A percentile compares a stretch with the other conserved stretches of the same genome.
Evolutionary conservation across 2,329 filamentous ascomycete species (phyloP).

Genomic region (Thielaviopsis cerberus): DNA sequence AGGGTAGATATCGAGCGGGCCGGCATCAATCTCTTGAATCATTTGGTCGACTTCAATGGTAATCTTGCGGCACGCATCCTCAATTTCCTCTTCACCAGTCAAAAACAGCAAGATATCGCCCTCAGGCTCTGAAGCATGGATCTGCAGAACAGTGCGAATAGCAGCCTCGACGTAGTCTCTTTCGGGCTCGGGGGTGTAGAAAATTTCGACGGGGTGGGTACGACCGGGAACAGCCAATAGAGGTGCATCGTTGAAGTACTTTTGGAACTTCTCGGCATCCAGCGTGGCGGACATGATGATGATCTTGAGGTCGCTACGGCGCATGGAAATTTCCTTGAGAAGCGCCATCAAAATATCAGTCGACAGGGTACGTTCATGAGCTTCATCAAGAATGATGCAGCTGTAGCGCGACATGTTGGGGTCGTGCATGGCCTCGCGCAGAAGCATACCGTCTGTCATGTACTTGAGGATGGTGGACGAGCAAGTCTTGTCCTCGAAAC

Average conservation of each 20-base stretch:
- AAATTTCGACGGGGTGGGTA: constrained; percentile 93
- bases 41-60: constrained; percentile 79
- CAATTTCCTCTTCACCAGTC: constrained; percentile 96
- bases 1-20: constrained; percentile 76
- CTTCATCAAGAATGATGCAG: constrained; percentile 95
- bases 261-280: constrained; percentile 94
- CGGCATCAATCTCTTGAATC: constrained; percentile 74
- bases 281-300: constrained; percentile 98
- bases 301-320: constrained; percentile 81
- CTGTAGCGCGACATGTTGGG: constrained; percentile 81
- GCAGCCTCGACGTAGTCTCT: constrained; percentile 93
- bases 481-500: constrained; percentile 89
- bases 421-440: constrained; percentile 92
- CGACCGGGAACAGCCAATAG: constrained; percentile 84
- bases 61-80: constrained; percentile 88
- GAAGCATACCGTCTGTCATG: constrained; percentile 98
- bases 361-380: constrained; percentile 89
- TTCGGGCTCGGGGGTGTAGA: constrained; percentile 92
- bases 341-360: constrained; percentile 96
- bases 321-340: constrained; percentile 69
- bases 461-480: constrained; percentile 89
- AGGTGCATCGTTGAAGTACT: constrained; percentile 88
- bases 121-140: constrained; percentile 79
- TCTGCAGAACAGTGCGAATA: constrained; percentile 84
- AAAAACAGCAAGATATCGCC: constrained; percentile 89